phyloP scores from a whole-genome alignment of 2,329 filamentous ascomycete genomes.

The Fusarium musae region DNA sequence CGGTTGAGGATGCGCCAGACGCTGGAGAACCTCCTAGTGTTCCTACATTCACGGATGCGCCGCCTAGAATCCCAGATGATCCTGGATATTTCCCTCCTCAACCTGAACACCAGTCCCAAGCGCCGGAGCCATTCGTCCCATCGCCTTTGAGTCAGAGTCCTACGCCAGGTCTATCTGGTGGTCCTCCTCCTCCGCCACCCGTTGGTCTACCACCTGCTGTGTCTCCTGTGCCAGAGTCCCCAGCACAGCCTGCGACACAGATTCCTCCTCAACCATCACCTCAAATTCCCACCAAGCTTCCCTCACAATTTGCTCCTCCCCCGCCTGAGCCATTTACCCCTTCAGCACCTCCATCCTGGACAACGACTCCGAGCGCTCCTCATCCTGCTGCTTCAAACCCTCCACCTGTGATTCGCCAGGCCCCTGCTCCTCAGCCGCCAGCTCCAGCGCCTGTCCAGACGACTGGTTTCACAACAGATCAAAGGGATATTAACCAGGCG shows the following conservation, averaged over 20 bases:
- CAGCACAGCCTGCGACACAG: conserved; percentile 31
- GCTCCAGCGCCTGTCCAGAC: conserved; percentile 16
- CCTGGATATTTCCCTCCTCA: conserved; percentile 50
- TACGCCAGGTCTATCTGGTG: conserved; percentile 32
- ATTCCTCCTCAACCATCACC: conserved; percentile 46
- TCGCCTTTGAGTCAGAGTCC: conserved; percentile 51
- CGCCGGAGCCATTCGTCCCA: conserved; percentile 46
- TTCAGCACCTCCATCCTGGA: conserved; percentile 39
- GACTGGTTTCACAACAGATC: conserved; percentile 34
- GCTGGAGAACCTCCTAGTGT: conserved; percentile 48
- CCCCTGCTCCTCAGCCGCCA: conserved; percentile 21
- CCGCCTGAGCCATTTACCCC: conserved; percentile 32
- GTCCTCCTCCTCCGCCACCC: conserved; percentile 35
- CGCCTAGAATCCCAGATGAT: conserved; percentile 44
- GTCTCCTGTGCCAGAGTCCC: conserved; percentile 20
- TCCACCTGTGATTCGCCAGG: conserved; percentile 35
- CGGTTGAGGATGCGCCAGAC: conserved; percentile 66
- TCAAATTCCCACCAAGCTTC: conserved; percentile 43
- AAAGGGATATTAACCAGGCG: conserved; percentile 77
- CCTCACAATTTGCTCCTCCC: conserved; percentile 39
- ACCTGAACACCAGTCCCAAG: conserved; percentile 16
- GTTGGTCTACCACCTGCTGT: conserved; percentile 19
- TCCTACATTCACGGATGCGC: conserved; percentile 43
- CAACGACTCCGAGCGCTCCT: conserved; percentile 35
- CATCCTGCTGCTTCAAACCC: conserved; percentile 35